Conservation (phyloP, 2,329 filamentous ascomycete genomes). For the Ramichloridium luteum region DNA sequence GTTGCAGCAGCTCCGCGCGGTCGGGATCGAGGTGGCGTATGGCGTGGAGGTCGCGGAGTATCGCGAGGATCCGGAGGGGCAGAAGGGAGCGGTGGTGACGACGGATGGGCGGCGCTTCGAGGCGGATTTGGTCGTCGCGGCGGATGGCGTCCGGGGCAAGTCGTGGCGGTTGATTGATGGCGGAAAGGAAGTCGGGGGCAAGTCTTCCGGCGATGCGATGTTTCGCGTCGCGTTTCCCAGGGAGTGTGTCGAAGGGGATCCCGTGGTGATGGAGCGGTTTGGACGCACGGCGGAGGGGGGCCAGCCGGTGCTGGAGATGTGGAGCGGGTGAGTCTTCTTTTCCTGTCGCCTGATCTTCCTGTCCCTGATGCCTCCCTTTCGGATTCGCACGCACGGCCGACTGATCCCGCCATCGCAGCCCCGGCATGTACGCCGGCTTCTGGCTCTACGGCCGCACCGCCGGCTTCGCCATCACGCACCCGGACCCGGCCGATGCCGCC, state of each 20-base stretch:
- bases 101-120: conserved; percentile 32
- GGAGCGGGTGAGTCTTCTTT: conserved; percentile 3
- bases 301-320: conserved; percentile 4
- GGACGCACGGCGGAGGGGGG: conserved; percentile 1
- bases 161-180: conserved; percentile 34
- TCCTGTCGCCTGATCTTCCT: neutral
- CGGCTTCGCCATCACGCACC: too few species aligned
- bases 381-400: neutral
- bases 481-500: too few species aligned
- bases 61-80: conserved; percentile 29
- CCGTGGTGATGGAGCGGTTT: conserved; percentile 4
- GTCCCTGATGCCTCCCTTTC: neutral
- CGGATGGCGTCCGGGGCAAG: conserved; percentile 28
- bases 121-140: conserved; percentile 29
- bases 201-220: conserved; percentile 11
- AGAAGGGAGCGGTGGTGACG: conserved; percentile 19
- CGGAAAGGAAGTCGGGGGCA: conserved; percentile 12
- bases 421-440: conserved; percentile 1
- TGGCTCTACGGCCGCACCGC: too few species aligned
- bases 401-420: neutral
- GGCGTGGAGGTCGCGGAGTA: conserved; percentile 33
- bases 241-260: conserved; percentile 7
- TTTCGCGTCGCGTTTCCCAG: conserved; percentile 12
- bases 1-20: conserved; percentile 34
- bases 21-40: conserved; percentile 32